Conservation (phyloP, 2,329 filamentous ascomycete species). For the Aspergillus terreus region DNA sequence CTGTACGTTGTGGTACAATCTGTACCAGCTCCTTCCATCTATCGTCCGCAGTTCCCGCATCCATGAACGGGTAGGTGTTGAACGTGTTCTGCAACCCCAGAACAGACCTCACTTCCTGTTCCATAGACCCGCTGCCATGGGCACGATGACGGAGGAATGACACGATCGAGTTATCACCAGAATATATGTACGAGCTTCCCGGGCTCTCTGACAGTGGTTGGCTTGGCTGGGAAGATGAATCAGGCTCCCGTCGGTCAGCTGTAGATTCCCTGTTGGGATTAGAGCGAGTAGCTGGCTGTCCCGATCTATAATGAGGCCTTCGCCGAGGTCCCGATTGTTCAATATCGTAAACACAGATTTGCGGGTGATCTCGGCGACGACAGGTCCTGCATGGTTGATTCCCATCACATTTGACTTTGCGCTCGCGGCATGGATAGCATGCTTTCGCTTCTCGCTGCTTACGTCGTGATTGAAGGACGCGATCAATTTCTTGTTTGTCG, state of each 20-base stretch:
- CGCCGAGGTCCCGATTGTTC: not conserved
- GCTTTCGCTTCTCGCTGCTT: slow-evolving; percentile 28
- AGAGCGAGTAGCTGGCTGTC: not conserved
- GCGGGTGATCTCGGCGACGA: slow-evolving; percentile 22
- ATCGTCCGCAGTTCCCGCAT: slow-evolving; percentile 22
- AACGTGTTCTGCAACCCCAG: slow-evolving; percentile 30
- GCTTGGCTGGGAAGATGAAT: not conserved
- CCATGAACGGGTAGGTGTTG: slow-evolving; percentile 28
- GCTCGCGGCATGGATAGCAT: slow-evolving; percentile 33
- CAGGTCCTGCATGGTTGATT: slow-evolving; percentile 27
- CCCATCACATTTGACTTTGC: slow-evolving; percentile 36
- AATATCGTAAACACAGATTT: slow-evolving; percentile 25
- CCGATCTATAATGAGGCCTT: not conserved
- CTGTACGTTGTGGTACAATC: slow-evolving; percentile 21
- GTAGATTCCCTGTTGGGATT: not conserved
- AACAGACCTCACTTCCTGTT: slow-evolving; percentile 26
- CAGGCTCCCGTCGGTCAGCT: not conserved
- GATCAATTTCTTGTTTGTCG: slow-evolving; percentile 22
- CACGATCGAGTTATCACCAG: slow-evolving; percentile 29
- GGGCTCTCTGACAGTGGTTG: slow-evolving; percentile 1
- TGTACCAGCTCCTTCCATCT: slow-evolving; percentile 22
- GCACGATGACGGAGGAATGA: slow-evolving; percentile 25
- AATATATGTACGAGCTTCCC: slow-evolving; percentile 22
- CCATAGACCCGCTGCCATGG: slow-evolving; percentile 24
- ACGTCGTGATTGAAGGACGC: slow-evolving; percentile 24